These are phyloP conservation scores for Coelastrella sp. DNA, from an alignment of 139 green algal genomes.

Conservation along the genomic window DNA sequence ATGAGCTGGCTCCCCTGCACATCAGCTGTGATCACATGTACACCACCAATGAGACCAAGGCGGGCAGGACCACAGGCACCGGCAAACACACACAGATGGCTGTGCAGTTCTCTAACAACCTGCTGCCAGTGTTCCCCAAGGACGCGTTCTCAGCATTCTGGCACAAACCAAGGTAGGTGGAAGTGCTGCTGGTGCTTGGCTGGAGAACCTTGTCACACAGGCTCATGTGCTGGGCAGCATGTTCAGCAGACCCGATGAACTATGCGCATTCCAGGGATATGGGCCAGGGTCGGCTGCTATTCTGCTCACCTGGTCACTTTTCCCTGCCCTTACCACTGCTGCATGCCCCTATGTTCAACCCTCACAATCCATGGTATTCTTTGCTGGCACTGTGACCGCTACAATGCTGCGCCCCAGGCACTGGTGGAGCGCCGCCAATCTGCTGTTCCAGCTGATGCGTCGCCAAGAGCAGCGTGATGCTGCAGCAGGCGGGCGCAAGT, in stretches of 20 bases:
- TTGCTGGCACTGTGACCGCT: no score
- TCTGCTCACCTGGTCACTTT: no score
- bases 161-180: conserved; percentile 3
- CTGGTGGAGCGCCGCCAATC: background rate
- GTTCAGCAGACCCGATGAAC: no score
- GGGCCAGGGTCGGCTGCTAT: no score
- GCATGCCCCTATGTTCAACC: no score
- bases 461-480: background rate
- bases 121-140: conserved; percentile 3
- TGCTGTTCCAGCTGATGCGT: conserved; percentile 7
- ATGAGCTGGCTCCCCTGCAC: conserved; percentile 31
- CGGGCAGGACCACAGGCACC: conserved; percentile 7
- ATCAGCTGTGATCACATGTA: conserved; percentile 24
- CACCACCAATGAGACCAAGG: background rate
- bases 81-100: conserved; percentile 39
- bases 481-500: background rate
- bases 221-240: no score
- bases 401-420: background rate
- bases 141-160: conserved; percentile 13
- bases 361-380: no score
- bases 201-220: background rate
- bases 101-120: background rate
- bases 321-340: no score
- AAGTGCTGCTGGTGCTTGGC: background rate
- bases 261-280: no score